Evolutionary conservation across 1,284 basidiomycete genomes (phyloP), one percentile per base, ranked within the genome.

Genomic region (Fomitopsis pinicola): DNA sequence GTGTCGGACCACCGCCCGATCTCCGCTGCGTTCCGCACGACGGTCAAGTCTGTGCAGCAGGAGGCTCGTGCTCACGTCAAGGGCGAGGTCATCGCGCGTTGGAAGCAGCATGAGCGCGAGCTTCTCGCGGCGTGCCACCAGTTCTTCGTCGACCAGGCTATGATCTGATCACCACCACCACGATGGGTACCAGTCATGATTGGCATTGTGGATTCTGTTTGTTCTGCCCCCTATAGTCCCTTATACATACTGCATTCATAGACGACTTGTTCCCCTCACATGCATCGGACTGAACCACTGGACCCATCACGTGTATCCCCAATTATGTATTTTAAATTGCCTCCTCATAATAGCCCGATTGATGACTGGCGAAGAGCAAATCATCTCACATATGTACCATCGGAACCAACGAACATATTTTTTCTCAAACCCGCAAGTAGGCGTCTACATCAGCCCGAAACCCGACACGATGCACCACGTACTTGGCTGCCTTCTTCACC

Each of bases 1-100:
- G 86, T 94, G 5, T 91, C 88, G 10, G 94, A 97, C 74, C 94
- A 97, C 74, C 80, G 91, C 8, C 95, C 95, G 2, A 85, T 97
- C 45, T 92, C 89, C n/a, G 88, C 90, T 2, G 89, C 78, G 2
- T 94, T 95, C 71, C 74, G 70, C 48, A 77, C 94, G 50, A 86
- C 81, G 46, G 81, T 95, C 44, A 96, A 95, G 78, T 82, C 78
- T 46, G 82, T 95, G 53, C 75, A 85, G 60, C 79, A 78, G 14
- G 85, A 86, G 12, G 76, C 78, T 64, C 80, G 91, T 71, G 79
- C 76, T 64, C 73, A 74, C 55, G 84, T 86, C 26, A 84, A 83
- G 73, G 68, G 69, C 58, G 80, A 85, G 63, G 79, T 91, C 33
- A 74, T 82, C 71, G 75, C 69, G 48, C 74, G 77, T 67, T 95